A percentile compares a stretch with the other conserved stretches of the same genome.
Evolutionary conservation across 768 basidiomycete genomes (phyloP).

Genomic region (Exidia glandulosa): DNA sequence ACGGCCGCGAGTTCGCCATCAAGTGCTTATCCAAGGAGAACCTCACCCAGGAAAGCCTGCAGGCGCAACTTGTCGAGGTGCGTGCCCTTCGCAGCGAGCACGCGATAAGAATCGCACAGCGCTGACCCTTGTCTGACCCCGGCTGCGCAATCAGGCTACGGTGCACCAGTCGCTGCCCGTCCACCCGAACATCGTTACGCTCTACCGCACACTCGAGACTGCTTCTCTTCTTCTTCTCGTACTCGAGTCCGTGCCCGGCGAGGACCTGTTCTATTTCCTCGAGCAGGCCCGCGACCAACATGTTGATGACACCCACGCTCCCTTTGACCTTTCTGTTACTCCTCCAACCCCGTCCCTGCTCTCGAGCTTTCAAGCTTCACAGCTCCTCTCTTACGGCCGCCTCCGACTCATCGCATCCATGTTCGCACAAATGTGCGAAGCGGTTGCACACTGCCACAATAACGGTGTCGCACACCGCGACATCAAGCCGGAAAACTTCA

Average conservation of each 20-base stretch:
- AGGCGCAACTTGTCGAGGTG: slow-evolving; percentile 86
- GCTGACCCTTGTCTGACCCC: slow-evolving; percentile 2
- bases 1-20: slow-evolving; percentile 83
- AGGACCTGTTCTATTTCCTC: slow-evolving; percentile 96
- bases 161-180: slow-evolving; percentile 87
- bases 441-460: slow-evolving; percentile 88
- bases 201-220: slow-evolving; percentile 89
- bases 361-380: slow-evolving; percentile 64
- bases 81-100: slow-evolving; percentile 10
- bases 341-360: slow-evolving; percentile 92
- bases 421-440: slow-evolving; percentile 99
- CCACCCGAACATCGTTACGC: slow-evolving; percentile 90
- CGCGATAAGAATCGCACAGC: neutral
- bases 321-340: slow-evolving; percentile 39
- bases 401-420: slow-evolving; percentile 91
- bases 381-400: slow-evolving; percentile 77
- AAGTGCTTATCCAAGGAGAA: slow-evolving; percentile 94
- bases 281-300: slow-evolving; percentile 90
- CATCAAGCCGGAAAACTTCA: slow-evolving; percentile 99
- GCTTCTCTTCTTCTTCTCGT: slow-evolving; percentile 83
- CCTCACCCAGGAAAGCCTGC: slow-evolving; percentile 77
- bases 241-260: slow-evolving; percentile 91
- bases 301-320: slow-evolving; percentile 31
- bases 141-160: slow-evolving; percentile 56
- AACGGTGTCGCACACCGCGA: slow-evolving; percentile 90